Percentiles rank a stretch among this genome's conserved stretches.
Conservation (phyloP, 371 early-diverging fungal genomes). For the Sporodiniella umbellata region DNA sequence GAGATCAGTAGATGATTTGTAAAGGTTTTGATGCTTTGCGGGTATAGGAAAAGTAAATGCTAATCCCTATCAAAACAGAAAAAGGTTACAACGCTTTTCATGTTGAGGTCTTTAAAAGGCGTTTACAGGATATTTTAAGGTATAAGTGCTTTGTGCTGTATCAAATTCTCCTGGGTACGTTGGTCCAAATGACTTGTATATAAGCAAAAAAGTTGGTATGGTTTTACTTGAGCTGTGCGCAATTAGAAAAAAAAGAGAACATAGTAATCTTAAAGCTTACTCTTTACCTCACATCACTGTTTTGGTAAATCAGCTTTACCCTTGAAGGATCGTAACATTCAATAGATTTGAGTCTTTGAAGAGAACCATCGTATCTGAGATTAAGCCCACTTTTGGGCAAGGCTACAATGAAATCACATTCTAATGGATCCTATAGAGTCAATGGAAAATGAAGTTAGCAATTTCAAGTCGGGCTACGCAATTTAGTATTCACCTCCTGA, state of each 20-base stretch:
- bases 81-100: not conserved
- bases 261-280: not conserved
- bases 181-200: conserved; percentile 73
- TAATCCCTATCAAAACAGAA: conserved; percentile 62
- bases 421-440: conserved; percentile 50
- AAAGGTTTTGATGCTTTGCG: conserved; percentile 46
- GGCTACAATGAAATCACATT: conserved; percentile 57
- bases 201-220: conserved; percentile 63
- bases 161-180: conserved; percentile 70
- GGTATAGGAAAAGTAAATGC: conserved; percentile 77
- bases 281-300: conserved; percentile 60
- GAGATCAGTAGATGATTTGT: conserved; percentile 50
- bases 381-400: conserved; percentile 61
- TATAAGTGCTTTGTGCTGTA: conserved; percentile 48
- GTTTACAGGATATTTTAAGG: conserved; percentile 68
- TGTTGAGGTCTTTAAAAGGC: not conserved
- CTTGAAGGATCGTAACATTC: conserved; percentile 63
- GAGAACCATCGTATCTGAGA: conserved; percentile 58
- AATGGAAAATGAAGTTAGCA: not conserved
- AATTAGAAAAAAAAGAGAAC: not conserved
- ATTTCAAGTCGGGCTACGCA: not conserved
- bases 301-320: conserved; percentile 62
- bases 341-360: conserved; percentile 63
- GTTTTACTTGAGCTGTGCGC: conserved; percentile 53
- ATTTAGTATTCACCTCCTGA: conserved; percentile 43